A percentile compares a stretch with the other conserved stretches of the same genome.
These are phyloP conservation scores for Panellus pusillus DNA, from an alignment of 768 basidiomycete genomes.

Conservation along the genomic window DNA sequence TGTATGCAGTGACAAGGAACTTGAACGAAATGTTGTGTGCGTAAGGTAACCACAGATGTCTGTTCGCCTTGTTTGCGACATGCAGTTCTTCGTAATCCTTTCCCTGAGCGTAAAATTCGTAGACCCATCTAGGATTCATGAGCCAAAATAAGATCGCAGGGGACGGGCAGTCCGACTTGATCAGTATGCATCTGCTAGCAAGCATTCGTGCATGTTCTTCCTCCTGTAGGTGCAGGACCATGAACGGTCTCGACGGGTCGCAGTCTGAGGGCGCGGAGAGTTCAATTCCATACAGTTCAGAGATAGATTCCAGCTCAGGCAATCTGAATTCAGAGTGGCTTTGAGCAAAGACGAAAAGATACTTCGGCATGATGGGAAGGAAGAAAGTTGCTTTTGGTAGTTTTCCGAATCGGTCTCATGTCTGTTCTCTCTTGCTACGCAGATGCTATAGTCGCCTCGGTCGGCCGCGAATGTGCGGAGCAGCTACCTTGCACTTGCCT, in stretches of 20 bases:
- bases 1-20: conserved; percentile 73
- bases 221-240: conserved; percentile 64
- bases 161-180: conserved; percentile 55
- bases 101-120: conserved; percentile 76
- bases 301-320: conserved; percentile 77
- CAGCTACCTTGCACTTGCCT: no score
- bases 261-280: conserved; percentile 50
- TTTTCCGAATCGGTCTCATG: conserved; percentile 3
- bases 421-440: conserved; percentile 13
- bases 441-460: conserved; percentile 6
- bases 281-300: conserved; percentile 70
- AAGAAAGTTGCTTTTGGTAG: neutral
- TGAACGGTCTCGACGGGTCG: conserved; percentile 67
- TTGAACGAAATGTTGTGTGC: conserved; percentile 73
- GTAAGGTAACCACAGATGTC: conserved; percentile 57
- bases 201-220: conserved; percentile 77
- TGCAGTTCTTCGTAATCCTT: conserved; percentile 72
- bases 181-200: conserved; percentile 73
- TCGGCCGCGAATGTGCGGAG: conserved; percentile 7
- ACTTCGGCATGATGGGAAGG: conserved; percentile 30
- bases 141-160: conserved; percentile 1
- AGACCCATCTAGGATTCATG: conserved; percentile 57
- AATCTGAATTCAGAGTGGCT: conserved; percentile 80
- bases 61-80: conserved; percentile 42
- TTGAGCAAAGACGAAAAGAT: conserved; percentile 78